phyloP scores from a whole-genome alignment of 1,284 basidiomycete species.

The Ganoderma lucidum region DNA sequence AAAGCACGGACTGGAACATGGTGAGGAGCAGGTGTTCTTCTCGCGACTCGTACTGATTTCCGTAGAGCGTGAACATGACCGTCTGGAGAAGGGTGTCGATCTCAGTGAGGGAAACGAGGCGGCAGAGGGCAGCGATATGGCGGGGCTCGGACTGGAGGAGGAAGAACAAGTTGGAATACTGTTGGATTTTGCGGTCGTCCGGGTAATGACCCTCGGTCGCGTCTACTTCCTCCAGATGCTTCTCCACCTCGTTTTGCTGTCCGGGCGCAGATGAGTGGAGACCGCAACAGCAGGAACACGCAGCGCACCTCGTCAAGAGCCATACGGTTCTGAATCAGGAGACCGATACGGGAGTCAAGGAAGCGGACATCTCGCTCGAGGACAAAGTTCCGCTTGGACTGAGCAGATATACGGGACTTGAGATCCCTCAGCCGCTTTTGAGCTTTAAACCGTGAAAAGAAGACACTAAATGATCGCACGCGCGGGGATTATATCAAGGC shows the following conservation, averaged over 20 bases:
- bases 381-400: slow-evolving; percentile 99
- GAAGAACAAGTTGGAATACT: slow-evolving; percentile 99
- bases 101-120: slow-evolving; percentile 95
- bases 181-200: slow-evolving; percentile 92
- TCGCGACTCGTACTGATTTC: slow-evolving; percentile 98
- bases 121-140: slow-evolving; percentile 95
- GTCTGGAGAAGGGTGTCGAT: slow-evolving; percentile 99
- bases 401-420: slow-evolving; percentile 97
- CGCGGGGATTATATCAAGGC: slow-evolving; percentile 1
- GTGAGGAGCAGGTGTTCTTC: slow-evolving; percentile 98
- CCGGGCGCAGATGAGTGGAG: slow-evolving; percentile 18
- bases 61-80: slow-evolving; percentile 99
- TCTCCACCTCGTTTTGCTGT: slow-evolving; percentile 92
- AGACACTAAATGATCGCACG: slow-evolving; percentile 7
- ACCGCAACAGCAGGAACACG: slow-evolving; percentile 14
- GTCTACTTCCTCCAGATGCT: slow-evolving; percentile 95
- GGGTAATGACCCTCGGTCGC: slow-evolving; percentile 89
- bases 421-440: slow-evolving; percentile 96
- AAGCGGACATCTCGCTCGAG: slow-evolving; percentile 98
- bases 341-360: slow-evolving; percentile 95
- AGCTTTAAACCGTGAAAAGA: slow-evolving; percentile 50
- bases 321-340: slow-evolving; percentile 98
- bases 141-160: slow-evolving; percentile 97
- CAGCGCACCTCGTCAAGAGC: slow-evolving; percentile 88
- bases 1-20: slow-evolving; percentile 98